A percentile compares a stretch with the other conserved stretches of the same genome.
These are phyloP conservation scores for Musa beccarii DNA, from an alignment of 176 grass and related monocot genomes.

Conservation along the genomic window DNA sequence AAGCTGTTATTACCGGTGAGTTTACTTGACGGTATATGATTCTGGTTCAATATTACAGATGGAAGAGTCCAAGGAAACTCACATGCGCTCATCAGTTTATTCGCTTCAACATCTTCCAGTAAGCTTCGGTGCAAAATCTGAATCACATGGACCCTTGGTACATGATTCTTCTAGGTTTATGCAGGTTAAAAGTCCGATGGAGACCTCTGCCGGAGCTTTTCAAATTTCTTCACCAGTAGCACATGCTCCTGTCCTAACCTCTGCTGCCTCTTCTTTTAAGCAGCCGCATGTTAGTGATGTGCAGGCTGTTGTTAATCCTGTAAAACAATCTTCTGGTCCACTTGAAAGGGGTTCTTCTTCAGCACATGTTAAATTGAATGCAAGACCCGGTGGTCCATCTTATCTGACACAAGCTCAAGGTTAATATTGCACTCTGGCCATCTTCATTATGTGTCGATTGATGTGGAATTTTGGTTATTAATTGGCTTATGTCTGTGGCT, in stretches of 20 bases:
- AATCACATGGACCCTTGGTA: slow-evolving; percentile 28
- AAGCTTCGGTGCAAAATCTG: slow-evolving; percentile 21
- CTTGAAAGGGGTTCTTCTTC: slow-evolving; percentile 30
- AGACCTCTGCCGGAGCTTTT: slow-evolving; percentile 27
- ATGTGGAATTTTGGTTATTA: neutral
- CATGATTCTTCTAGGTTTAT: slow-evolving; percentile 41
- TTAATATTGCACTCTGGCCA: neutral
- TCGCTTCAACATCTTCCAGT: slow-evolving; percentile 35
- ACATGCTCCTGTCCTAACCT: slow-evolving; percentile 23
- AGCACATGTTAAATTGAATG: slow-evolving; percentile 37
- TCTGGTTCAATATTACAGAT: slow-evolving; percentile 40
- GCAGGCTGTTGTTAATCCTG: slow-evolving; percentile 30
- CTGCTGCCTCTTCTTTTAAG: slow-evolving; percentile 35
- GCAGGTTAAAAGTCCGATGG: slow-evolving; percentile 11
- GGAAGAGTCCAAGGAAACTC: slow-evolving; percentile 79
- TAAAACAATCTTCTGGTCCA: slow-evolving; percentile 32
- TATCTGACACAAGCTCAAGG: neutral
- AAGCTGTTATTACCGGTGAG: neutral
- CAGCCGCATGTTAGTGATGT: slow-evolving; percentile 33
- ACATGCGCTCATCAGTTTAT: slow-evolving; percentile 35
- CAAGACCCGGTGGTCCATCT: slow-evolving; percentile 37
- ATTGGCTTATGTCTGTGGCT: neutral
- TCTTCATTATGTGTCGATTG: neutral
- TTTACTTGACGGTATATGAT: neutral
- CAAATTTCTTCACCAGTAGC: slow-evolving; percentile 19